A percentile compares a stretch with the other conserved stretches of the same genome.
These are phyloP conservation scores for Saturnispora serradocipensis DNA, from an alignment of 805 yeast species.

Conservation along the genomic window DNA sequence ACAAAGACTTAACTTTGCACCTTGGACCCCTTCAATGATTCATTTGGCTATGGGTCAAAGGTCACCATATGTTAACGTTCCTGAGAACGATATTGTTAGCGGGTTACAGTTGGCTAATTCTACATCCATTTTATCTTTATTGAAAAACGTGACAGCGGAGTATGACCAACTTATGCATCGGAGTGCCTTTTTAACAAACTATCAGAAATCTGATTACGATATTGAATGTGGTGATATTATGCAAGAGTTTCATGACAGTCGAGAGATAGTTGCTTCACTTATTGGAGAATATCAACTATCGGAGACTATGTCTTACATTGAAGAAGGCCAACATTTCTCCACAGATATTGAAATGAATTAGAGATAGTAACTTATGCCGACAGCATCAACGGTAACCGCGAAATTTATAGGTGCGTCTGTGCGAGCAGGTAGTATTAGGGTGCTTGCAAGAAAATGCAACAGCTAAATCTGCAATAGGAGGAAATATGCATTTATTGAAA, in stretches of 20 bases:
- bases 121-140: constrained; percentile 59
- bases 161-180: constrained; percentile 73
- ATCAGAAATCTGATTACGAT: constrained; percentile 41
- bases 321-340: constrained; percentile 32
- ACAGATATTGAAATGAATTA: not conserved
- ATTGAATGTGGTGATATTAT: constrained; percentile 37
- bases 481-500: too few relatives aligned
- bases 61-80: constrained; percentile 43
- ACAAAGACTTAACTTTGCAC: constrained; percentile 64
- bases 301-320: constrained; percentile 35
- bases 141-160: constrained; percentile 60
- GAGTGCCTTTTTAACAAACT: constrained; percentile 77
- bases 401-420: too few relatives aligned
- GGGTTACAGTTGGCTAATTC: constrained; percentile 83
- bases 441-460: too few relatives aligned
- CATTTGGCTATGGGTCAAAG: constrained; percentile 70
- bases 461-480: too few relatives aligned
- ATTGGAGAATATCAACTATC: constrained; percentile 40
- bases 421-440: too few relatives aligned
- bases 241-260: constrained; percentile 39
- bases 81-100: constrained; percentile 41
- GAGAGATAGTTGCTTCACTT: constrained; percentile 35
- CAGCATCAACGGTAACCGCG: too few relatives aligned
- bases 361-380: too few relatives aligned
- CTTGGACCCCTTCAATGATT: constrained; percentile 75